phyloP scores from a whole-genome alignment of 805 yeast genomes.

The Helenozyma rhizophorensis region DNA sequence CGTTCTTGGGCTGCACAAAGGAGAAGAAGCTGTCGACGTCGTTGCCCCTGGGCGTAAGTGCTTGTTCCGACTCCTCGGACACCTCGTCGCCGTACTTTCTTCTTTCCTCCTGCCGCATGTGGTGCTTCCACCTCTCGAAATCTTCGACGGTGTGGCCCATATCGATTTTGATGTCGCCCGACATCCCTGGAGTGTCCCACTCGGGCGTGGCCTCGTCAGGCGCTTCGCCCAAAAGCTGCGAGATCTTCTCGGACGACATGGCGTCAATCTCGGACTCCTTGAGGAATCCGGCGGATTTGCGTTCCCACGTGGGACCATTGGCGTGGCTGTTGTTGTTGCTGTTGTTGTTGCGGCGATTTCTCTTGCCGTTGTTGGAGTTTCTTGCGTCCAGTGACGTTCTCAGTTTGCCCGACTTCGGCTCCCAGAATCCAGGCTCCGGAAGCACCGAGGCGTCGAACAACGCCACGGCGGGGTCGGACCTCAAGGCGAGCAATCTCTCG shows the following conservation, averaged over 20 bases:
- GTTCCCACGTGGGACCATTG: constrained; percentile 28
- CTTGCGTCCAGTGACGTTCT: constrained; percentile 1
- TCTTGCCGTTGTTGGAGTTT: constrained; percentile 8
- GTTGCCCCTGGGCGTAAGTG: constrained; percentile 21
- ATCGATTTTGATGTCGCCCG: constrained; percentile 20
- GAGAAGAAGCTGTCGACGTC: constrained; percentile 43
- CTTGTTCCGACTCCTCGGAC: constrained; percentile 6
- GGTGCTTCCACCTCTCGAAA: constrained; percentile 56
- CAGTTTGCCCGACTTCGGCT: constrained; percentile 22
- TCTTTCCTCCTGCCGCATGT: constrained; percentile 48
- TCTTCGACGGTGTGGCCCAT: constrained; percentile 54
- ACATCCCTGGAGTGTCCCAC: constrained; percentile 32
- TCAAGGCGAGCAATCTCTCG: constrained; percentile 26
- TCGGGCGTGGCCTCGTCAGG: constrained; percentile 36
- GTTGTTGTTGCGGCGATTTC: constrained; percentile 13
- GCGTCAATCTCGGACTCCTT: constrained; percentile 24
- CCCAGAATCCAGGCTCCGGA: constrained; percentile 50
- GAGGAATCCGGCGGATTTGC: constrained; percentile 19
- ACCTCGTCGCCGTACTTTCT: constrained; percentile 39
- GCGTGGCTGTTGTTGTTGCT: constrained; percentile 5
- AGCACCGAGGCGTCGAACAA: constrained; percentile 28
- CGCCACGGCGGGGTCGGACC: constrained; percentile 32
- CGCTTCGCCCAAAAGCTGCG: constrained; percentile 33
- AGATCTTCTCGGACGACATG: constrained; percentile 29
- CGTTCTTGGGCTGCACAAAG: constrained; percentile 30